Conservation (phyloP, 2,329 filamentous ascomycete genomes). For the Curvularia sp. region DNA sequence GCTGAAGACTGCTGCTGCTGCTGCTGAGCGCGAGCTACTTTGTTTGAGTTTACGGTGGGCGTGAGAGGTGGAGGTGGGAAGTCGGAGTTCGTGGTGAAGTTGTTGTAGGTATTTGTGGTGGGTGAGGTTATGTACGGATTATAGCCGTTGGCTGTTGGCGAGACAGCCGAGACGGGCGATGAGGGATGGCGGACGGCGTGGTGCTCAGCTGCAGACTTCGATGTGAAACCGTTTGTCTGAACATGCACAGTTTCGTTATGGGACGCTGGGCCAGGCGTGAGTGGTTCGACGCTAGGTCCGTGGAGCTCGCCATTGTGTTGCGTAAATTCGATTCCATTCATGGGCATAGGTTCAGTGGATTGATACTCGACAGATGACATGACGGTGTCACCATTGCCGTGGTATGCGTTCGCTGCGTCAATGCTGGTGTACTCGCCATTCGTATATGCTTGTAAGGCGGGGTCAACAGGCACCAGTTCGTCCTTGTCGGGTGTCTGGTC, state of each 20-base stretch:
- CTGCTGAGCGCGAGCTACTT: slow-evolving; percentile 16
- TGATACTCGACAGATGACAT: slow-evolving; percentile 47
- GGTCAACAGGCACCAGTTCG: slow-evolving; percentile 40
- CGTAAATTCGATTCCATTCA: slow-evolving; percentile 26
- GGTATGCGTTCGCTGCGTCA: slow-evolving; percentile 25
- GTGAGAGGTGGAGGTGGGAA: slow-evolving; percentile 33
- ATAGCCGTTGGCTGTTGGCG: slow-evolving; percentile 25
- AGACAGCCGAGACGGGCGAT: slow-evolving; percentile 28
- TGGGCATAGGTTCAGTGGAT: slow-evolving; percentile 24
- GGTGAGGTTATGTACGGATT: slow-evolving; percentile 23
- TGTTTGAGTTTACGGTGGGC: slow-evolving; percentile 15
- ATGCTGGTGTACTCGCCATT: slow-evolving; percentile 25
- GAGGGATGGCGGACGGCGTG: slow-evolving; percentile 27
- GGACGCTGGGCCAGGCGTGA: slow-evolving; percentile 35
- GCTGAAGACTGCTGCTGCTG: slow-evolving; percentile 24
- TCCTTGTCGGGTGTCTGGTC: slow-evolving; percentile 30
- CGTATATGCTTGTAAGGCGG: slow-evolving; percentile 36
- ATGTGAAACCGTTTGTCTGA: slow-evolving; percentile 23
- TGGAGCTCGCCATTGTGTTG: slow-evolving; percentile 20
- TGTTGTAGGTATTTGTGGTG: slow-evolving; percentile 30
- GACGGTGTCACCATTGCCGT: slow-evolving; percentile 35
- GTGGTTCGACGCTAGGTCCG: slow-evolving; percentile 37
- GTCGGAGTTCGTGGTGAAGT: slow-evolving; percentile 34
- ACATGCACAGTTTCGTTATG: slow-evolving; percentile 17
- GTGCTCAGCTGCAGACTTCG: slow-evolving; percentile 15